Conservation (phyloP, 257 asterid genomes). For the Primulina tabacum region DNA sequence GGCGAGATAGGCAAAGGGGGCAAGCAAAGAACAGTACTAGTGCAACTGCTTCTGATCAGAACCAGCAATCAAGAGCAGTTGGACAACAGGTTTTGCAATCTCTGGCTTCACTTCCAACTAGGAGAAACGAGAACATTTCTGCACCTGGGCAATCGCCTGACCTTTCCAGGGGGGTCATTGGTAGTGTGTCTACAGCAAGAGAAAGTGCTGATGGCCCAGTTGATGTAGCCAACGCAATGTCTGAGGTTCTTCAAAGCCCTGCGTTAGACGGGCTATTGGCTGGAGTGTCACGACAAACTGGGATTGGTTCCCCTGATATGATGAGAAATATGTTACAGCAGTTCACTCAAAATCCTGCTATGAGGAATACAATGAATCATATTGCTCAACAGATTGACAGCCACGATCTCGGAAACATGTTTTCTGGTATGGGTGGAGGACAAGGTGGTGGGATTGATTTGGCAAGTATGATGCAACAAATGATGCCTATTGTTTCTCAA, state of each 20-base stretch:
- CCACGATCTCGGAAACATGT: conserved; percentile 74
- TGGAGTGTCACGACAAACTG: conserved; percentile 91
- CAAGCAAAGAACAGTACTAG: conserved; percentile 38
- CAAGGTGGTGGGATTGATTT: conserved; percentile 78
- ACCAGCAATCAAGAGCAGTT: conserved; percentile 39
- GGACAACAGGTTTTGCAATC: conserved; percentile 80
- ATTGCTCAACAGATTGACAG: conserved; percentile 85
- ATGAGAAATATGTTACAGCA: conserved; percentile 79
- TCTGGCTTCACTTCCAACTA: conserved; percentile 48
- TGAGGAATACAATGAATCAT: conserved; percentile 81
- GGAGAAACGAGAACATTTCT: conserved; percentile 33
- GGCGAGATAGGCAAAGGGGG: conserved; percentile 45
- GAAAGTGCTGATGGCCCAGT: conserved; percentile 36
- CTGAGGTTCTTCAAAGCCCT: conserved; percentile 71
- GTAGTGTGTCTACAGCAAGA: conserved; percentile 31
- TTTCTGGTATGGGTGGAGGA: conserved; percentile 58
- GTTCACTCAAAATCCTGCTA: conserved; percentile 77
- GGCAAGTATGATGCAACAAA: conserved; percentile 89
- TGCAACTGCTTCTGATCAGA: conserved; percentile 41
- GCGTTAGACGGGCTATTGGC: conserved; percentile 67
- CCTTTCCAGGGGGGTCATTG: conserved; percentile 28
- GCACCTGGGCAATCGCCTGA: conserved; percentile 32
- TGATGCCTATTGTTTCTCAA: conserved; percentile 95
- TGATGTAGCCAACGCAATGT: conserved; percentile 67
- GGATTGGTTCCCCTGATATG: conserved; percentile 84